Evolutionary conservation across 176 grass and related monocot genomes (phyloP).

Genomic region (Saccharum spontaneum): DNA sequence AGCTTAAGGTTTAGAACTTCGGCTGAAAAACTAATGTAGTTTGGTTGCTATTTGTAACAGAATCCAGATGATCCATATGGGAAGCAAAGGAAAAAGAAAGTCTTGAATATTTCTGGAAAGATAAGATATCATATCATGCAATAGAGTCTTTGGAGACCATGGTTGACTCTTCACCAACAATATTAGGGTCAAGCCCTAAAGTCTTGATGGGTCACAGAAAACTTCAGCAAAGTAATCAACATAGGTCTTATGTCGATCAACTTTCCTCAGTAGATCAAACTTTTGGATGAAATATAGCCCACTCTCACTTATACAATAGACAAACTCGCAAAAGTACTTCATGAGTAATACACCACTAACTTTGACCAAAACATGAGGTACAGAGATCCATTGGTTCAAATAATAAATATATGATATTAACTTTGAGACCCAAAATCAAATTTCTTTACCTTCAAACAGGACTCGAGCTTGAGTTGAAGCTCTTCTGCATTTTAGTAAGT

Average conservation of each 20-base stretch:
- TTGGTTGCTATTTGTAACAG: neutral
- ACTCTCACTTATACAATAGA: neutral
- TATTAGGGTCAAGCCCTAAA: neutral
- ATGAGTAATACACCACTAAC: neutral
- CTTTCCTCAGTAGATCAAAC: neutral
- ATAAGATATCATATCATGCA: neutral
- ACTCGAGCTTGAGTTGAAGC: constrained; percentile 20
- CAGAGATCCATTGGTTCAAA: neutral
- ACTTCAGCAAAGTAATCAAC: neutral
- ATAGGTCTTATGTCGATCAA: neutral
- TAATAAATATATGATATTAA: neutral
- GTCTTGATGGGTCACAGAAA: neutral
- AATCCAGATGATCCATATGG: no score
- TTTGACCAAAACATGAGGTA: neutral
- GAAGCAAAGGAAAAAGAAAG: no score
- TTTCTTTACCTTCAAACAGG: constrained; percentile 1
- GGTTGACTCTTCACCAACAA: neutral
- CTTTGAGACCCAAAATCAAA: neutral
- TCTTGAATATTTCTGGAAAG: neutral
- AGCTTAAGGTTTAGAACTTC: neutral
- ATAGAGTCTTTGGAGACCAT: neutral
- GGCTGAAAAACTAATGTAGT: neutral
- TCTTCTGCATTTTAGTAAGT: constrained; percentile 9
- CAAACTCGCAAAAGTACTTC: neutral
- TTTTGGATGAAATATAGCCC: neutral